phyloP scores from a whole-genome alignment of 345 rosid genomes.

The Atalantia buxifolia region DNA sequence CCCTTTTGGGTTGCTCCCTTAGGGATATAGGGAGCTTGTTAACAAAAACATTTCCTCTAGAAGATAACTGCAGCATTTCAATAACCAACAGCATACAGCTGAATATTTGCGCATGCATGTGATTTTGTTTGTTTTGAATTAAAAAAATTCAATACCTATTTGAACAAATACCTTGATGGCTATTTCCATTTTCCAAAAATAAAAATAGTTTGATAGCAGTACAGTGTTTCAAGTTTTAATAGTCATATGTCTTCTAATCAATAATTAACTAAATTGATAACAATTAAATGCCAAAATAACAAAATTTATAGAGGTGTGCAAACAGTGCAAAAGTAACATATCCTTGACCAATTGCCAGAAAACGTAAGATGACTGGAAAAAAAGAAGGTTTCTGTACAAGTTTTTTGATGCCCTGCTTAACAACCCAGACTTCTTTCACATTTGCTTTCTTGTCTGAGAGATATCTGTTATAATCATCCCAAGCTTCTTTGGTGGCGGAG shows the following conservation, averaged over 20 bases:
- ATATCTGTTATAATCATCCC: conserved; percentile 99
- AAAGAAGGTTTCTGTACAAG: conserved; percentile 52
- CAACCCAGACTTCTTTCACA: conserved; percentile 96
- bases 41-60: neutral
- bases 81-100: neutral
- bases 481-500: conserved; percentile 97
- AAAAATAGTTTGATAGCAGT: neutral
- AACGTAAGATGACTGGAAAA: neutral
- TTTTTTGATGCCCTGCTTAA: conserved; percentile 63
- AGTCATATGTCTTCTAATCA: neutral
- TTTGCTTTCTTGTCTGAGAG: conserved; percentile 95
- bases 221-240: neutral
- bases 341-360: neutral
- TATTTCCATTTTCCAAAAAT: neutral
- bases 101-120: neutral
- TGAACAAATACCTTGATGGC: neutral
- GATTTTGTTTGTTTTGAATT: neutral
- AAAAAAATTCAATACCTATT: neutral
- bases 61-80: neutral
- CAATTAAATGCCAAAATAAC: neutral
- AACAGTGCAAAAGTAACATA: neutral
- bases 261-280: neutral
- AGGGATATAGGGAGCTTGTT: neutral
- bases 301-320: neutral
- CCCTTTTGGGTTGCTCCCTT: neutral